phyloP scores from a whole-genome alignment of 2,329 filamentous ascomycete species.

The Tympanopsis confertula region DNA sequence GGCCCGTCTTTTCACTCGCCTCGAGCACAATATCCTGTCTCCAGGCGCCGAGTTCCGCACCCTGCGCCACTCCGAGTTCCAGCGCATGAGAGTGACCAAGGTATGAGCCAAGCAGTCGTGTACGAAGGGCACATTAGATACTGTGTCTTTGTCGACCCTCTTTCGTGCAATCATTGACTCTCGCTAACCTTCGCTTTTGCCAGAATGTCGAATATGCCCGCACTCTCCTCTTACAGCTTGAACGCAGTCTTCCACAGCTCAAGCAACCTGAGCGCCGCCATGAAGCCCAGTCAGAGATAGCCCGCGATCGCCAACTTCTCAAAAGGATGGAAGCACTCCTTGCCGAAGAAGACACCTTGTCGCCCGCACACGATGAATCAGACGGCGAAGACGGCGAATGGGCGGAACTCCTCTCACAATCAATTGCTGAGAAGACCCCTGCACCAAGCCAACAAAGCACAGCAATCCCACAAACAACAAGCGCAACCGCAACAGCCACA shows the following conservation, averaged over 20 bases:
- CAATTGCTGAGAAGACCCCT: too few relatives aligned
- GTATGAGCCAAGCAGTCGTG: too few relatives aligned
- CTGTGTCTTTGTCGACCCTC: too few relatives aligned
- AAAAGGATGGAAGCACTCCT: too few relatives aligned
- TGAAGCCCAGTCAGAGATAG: neutral
- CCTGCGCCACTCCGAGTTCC: neutral
- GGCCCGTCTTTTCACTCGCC: conserved; percentile 24
- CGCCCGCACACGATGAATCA: too few relatives aligned
- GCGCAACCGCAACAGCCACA: neutral
- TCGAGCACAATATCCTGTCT: conserved; percentile 28
- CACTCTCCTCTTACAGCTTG: neutral
- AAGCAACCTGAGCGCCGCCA: neutral
- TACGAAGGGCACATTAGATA: too few relatives aligned
- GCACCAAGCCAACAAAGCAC: too few relatives aligned
- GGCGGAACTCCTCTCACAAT: too few relatives aligned
- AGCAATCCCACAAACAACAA: neutral
- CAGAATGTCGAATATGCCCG: conserved; percentile 1
- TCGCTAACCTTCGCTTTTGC: too few relatives aligned
- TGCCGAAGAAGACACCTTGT: too few relatives aligned
- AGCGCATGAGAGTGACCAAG: neutral
- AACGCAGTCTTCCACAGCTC: neutral
- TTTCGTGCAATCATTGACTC: too few relatives aligned
- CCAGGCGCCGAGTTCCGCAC: conserved; percentile 9
- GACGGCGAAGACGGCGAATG: too few relatives aligned
- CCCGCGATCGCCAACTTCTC: neutral